Base-by-base conservation (phyloP, 768 basidiomycete genomes). In the Lentinula aciculospora region DNA sequence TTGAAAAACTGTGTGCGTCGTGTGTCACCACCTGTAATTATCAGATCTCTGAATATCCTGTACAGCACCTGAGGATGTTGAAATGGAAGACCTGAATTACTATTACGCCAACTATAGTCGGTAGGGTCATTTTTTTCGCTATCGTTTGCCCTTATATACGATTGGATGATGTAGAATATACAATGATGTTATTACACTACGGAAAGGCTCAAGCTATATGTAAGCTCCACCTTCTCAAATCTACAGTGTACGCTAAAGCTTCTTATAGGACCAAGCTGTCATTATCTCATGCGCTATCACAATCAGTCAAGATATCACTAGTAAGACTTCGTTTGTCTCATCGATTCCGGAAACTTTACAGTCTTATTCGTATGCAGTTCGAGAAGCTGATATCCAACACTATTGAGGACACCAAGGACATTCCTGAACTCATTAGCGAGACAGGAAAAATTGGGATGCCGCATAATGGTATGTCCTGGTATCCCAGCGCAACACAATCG, bases 31-130 rank as follows among this genome's bases (percentile, higher is more conserved):
- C 25, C 53, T 7, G 25, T 13, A 29, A 39, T n/a, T 40, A 61
- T 13, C 23, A 44, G n/a, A 15, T 58, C 44, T 34, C 46, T 21
- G 42, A 58, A 34, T 51, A 13, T 36, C n/a, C 1, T 25, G 28
- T 56, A 45, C 55, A 93, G 92, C 86, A 34, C 77, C 88, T n/a
- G 89, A 95, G 31, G 88, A 89, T 61, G 77, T 94, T 27, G 94
- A 98, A 71, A 94, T 92, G 90, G 95, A 98, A 76, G 95, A 98
- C 67, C 75, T 98, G 32, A 96, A 96, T 72, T 97, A 87, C 70
- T 98, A 98, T 66, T 95, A 95, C 67, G 95, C 95, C 6, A 94
- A 94, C 66, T 98, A 98, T 68, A 95, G 93, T 68, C 85, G 95
- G 92, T 89, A 68, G 56, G 80, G 69, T 23, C 34, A 10, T 25